Evolutionary conservation across 306 rosid species (phyloP).

Genomic region (Leucaena leucocephala): DNA sequence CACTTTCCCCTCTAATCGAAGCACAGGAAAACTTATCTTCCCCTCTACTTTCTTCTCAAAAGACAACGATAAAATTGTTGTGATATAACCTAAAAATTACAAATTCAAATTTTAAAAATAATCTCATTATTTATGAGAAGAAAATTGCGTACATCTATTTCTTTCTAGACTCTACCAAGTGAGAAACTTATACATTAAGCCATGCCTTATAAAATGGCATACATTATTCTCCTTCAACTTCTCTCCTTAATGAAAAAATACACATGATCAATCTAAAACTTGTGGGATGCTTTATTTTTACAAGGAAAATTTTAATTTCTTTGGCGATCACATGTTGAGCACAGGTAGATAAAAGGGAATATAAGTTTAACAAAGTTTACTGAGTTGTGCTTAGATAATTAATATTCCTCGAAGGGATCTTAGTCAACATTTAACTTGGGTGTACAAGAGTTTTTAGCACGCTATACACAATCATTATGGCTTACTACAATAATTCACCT

Average conservation of each 20-base stretch:
- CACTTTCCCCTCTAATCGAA: too few species aligned
- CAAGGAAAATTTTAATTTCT: neutral
- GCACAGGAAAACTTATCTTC: too few species aligned
- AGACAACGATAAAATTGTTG: too few species aligned
- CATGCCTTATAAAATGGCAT: too few species aligned
- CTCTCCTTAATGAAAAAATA: neutral
- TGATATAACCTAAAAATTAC: too few species aligned
- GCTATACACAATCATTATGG: constrained; percentile 44
- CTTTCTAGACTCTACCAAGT: too few species aligned
- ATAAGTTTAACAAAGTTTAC: neutral
- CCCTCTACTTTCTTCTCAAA: too few species aligned
- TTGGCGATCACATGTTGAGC: neutral
- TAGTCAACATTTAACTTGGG: neutral
- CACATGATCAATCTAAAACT: neutral
- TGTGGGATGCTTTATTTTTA: neutral
- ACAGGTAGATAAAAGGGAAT: neutral
- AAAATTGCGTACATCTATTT: too few species aligned
- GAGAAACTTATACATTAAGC: too few species aligned
- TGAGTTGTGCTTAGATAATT: neutral
- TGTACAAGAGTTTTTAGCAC: constrained; percentile 40
- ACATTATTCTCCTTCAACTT: neutral
- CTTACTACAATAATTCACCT: constrained; percentile 42
- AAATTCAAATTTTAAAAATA: too few species aligned
- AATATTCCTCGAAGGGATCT: neutral
- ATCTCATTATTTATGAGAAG: too few species aligned